Evolutionary conservation across 2,329 filamentous ascomycete genomes (phyloP).

Genomic region (Colletotrichum orbiculare): DNA sequence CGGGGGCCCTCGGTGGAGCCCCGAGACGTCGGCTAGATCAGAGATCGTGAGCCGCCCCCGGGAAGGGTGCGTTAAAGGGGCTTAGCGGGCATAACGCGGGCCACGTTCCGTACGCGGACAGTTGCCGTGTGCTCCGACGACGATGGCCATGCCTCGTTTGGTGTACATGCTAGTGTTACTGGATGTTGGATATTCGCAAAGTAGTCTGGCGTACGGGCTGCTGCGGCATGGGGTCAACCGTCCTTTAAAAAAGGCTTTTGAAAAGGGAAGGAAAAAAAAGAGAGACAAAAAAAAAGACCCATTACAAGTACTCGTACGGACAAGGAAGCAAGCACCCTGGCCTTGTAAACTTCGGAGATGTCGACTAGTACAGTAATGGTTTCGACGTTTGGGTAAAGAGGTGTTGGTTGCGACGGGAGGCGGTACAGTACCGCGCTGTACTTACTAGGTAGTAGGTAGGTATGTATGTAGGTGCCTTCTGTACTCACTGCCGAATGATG

Average conservation of each 20-base stretch:
- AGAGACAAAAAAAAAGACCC: not conserved
- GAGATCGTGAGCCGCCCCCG: conserved; percentile 34
- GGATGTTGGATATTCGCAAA: too few relatives aligned
- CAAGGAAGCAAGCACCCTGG: not conserved
- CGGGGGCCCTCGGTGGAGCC: conserved; percentile 28
- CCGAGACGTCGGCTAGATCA: conserved; percentile 34
- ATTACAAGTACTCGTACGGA: not conserved
- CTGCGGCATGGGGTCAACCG: conserved; percentile 3
- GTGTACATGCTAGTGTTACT: not conserved
- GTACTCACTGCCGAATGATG: too few relatives aligned
- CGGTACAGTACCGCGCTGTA: not conserved
- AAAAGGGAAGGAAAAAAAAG: not conserved
- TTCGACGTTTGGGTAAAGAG: conserved; percentile 23
- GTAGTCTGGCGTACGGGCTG: not conserved
- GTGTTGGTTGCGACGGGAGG: too few relatives aligned
- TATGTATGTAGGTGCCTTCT: not conserved
- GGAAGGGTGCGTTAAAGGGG: not conserved
- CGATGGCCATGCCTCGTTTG: not conserved
- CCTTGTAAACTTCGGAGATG: conserved; percentile 27
- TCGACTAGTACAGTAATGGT: conserved; percentile 31
- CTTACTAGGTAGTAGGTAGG: not conserved
- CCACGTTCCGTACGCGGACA: not conserved
- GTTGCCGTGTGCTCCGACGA: not conserved
- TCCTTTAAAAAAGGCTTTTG: conserved; percentile 12
- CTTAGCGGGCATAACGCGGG: not conserved